These are phyloP conservation scores for Botryobasidium botryosum DNA, from an alignment of 768 basidiomycete species.

Conservation along the genomic window DNA sequence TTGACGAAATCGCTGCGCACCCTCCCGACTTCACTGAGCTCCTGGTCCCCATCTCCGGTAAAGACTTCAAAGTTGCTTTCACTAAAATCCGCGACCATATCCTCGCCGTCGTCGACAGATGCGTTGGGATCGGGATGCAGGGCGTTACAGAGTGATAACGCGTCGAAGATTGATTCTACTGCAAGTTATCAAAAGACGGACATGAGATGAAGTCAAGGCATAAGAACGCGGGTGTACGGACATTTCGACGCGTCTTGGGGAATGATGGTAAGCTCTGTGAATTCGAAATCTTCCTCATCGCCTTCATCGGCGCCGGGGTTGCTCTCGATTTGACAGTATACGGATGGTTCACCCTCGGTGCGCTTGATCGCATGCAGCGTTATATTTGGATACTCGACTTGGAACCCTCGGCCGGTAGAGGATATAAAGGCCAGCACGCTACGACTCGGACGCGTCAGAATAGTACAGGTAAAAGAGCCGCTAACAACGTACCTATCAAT, in stretches of 20 bases:
- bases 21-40: conserved; percentile 78
- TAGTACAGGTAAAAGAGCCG: not conserved
- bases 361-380: conserved; percentile 89
- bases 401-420: conserved; percentile 51
- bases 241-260: conserved; percentile 41
- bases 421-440: conserved; percentile 71
- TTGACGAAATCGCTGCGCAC: conserved; percentile 81
- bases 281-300: conserved; percentile 30
- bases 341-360: conserved; percentile 40
- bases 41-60: conserved; percentile 43
- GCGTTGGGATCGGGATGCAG: conserved; percentile 55
- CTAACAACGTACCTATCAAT: conserved; percentile 58
- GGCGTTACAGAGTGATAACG: conserved; percentile 71
- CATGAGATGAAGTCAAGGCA: not conserved
- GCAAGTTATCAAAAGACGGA: conserved; percentile 1
- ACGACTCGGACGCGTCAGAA: not conserved
- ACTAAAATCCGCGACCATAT: conserved; percentile 27
- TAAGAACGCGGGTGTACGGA: conserved; percentile 25
- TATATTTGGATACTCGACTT: conserved; percentile 75
- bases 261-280: conserved; percentile 70
- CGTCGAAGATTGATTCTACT: conserved; percentile 79
- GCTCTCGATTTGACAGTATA: conserved; percentile 90
- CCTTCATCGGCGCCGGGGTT: conserved; percentile 20
- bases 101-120: conserved; percentile 30
- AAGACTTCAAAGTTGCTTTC: conserved; percentile 31